A percentile compares a stretch with the other conserved stretches of the same genome.
phyloP scores from a whole-genome alignment of 2,329 filamentous ascomycete species.

The Pseudogymnoascus sp. region DNA sequence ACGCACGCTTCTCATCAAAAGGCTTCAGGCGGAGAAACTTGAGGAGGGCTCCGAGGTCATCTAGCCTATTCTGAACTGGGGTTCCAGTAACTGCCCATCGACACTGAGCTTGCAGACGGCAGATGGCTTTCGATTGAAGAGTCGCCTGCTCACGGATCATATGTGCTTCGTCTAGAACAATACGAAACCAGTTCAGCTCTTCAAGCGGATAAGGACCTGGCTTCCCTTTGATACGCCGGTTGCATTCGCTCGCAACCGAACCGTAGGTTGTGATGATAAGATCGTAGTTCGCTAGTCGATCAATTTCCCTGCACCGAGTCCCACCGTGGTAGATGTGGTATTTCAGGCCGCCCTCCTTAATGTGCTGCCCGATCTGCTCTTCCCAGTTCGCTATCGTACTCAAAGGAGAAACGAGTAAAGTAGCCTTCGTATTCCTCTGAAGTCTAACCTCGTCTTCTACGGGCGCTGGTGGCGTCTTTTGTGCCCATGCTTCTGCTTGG shows the following conservation, averaged over 20 bases:
- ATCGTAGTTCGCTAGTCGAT: constrained; percentile 66
- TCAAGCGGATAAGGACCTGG: constrained; percentile 59
- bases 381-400: constrained; percentile 95
- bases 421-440: constrained; percentile 67
- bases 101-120: constrained; percentile 68
- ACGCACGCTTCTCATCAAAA: constrained; percentile 72
- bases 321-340: constrained; percentile 85
- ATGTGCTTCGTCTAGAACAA: constrained; percentile 92
- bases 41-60: constrained; percentile 81
- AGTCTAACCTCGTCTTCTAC: constrained; percentile 36
- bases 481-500: constrained; percentile 27
- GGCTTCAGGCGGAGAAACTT: constrained; percentile 79
- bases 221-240: constrained; percentile 55
- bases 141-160: constrained; percentile 83
- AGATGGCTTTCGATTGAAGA: constrained; percentile 77
- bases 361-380: constrained; percentile 79
- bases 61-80: constrained; percentile 87
- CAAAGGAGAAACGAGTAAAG: constrained; percentile 80
- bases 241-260: constrained; percentile 74
- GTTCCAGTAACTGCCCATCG: constrained; percentile 98
- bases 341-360: constrained; percentile 56
- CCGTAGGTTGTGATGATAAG: constrained; percentile 90
- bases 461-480: constrained; percentile 27
- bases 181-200: constrained; percentile 83
- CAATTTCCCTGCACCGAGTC: constrained; percentile 62